These are phyloP conservation scores for Petrea volubilis DNA, from an alignment of 257 asterid genomes.

Conservation along the genomic window DNA sequence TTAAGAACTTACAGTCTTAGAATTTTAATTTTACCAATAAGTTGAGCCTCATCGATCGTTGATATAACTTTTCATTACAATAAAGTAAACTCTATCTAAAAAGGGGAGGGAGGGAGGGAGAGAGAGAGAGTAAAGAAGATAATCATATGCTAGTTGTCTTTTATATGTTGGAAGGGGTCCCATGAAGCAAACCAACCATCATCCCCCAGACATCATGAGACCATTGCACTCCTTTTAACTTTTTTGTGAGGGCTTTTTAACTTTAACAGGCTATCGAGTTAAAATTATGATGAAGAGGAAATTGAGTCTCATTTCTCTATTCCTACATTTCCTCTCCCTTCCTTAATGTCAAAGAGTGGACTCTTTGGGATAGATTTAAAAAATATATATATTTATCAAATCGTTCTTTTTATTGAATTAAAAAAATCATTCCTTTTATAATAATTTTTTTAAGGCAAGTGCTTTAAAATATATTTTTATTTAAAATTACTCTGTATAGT, in stretches of 20 bases:
- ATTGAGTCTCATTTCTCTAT: conserved; percentile 4
- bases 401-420: too few species aligned
- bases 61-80: background rate
- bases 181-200: conserved; percentile 25
- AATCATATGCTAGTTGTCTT: conserved; percentile 21
- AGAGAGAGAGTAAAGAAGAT: background rate
- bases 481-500: too few species aligned
- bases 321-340: background rate
- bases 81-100: too few species aligned
- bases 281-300: conserved; percentile 28
- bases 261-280: conserved; percentile 46
- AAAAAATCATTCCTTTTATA: too few species aligned
- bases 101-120: background rate
- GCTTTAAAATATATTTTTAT: too few species aligned
- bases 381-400: too few species aligned
- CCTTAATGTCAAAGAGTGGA: conserved; percentile 4
- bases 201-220: conserved; percentile 35
- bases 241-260: conserved; percentile 4
- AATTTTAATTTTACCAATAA: too few species aligned
- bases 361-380: too few species aligned
- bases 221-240: conserved; percentile 27
- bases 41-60: too few species aligned
- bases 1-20: too few species aligned
- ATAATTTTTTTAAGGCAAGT: too few species aligned
- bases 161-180: conserved; percentile 28